Evolutionary conservation across 2,329 filamentous ascomycete species (phyloP), one percentile per base, ranked within the genome.

Genomic region (Neurospora sp.): DNA sequence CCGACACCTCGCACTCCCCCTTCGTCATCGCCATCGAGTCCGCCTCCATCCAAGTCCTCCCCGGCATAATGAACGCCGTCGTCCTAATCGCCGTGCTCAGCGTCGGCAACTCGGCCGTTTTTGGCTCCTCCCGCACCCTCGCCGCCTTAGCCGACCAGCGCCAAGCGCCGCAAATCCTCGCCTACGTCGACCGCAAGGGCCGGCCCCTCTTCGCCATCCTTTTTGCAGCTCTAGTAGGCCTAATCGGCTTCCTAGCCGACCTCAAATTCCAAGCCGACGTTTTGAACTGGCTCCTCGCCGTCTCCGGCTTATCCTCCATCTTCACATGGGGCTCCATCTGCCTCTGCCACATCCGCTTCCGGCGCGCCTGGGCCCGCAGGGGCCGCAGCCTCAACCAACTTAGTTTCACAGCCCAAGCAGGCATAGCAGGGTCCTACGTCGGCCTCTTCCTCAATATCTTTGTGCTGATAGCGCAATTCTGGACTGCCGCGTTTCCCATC

Each of bases 1-100:
- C 86, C 67, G 88, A 93, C 78, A 87, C 90, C 62, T 88, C 89
- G 36, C 91, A 93, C 1, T 97, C 93, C 2, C 95, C 95, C 1
- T 97, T 97, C 78, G 94, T 97, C 75, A 96, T 97, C 76, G 93
- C 94, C 72, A 97, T 97, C 75, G 84, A 91, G 74, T 91, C 93
- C 73, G 93, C 93, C 1, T 91, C 92, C 9, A 96, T 97, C 75
- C 82, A 87, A 58, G 90, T 91, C 2, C 86, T 97, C 2, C 93
- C 93, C 1, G 94, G 91, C 0, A 86, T 97, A 69, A 96, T 97
- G 91, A 97, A 98, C 80, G 89, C 89, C n/a, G 93, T 97, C 72
- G 97, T 97, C 78, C 89, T 97, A 77, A 89, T 97, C 72, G 91
- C 94, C 23, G 93, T 97, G 28, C 83, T 97, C 28, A 96, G 93